Conservation (phyloP, 2,329 filamentous ascomycete genomes). For the Stenocarpella maydis region DNA sequence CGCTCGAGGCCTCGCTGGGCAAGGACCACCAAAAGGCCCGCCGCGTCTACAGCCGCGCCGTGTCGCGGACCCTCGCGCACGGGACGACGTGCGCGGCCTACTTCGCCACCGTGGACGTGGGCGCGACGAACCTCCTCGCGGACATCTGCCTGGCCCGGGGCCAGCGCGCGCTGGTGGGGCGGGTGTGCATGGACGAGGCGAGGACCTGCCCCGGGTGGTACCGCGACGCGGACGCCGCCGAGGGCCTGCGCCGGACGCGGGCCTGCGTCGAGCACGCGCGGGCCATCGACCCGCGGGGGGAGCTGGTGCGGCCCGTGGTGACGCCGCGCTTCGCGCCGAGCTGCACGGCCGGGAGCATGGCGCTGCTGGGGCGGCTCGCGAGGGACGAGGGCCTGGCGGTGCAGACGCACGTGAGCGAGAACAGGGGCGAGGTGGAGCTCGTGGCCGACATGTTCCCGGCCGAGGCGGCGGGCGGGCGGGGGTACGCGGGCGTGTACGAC, state of each 20-base stretch:
- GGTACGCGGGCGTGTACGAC: constrained; percentile 85
- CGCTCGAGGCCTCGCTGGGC: constrained; percentile 79
- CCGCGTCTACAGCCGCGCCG: constrained; percentile 78
- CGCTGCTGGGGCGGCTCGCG: constrained; percentile 70
- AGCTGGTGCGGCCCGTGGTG: constrained; percentile 79
- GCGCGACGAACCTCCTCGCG: constrained; percentile 89
- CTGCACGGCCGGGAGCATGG: constrained; percentile 68
- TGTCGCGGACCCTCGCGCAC: constrained; percentile 82
- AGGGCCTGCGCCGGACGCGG: constrained; percentile 63
- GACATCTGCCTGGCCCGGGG: constrained; percentile 81
- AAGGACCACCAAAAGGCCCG: constrained; percentile 67
- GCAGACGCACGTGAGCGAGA: constrained; percentile 93
- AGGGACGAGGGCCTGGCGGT: constrained; percentile 69
- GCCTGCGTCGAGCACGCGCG: constrained; percentile 71
- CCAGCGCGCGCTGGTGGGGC: constrained; percentile 89
- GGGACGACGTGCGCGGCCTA: constrained; percentile 96
- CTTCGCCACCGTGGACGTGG: constrained; percentile 88
- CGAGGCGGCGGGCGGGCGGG: constrained; percentile 41
- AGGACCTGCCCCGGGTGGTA: constrained; percentile 78
- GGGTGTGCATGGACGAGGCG: constrained; percentile 90
- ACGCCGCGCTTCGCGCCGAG: constrained; percentile 76
- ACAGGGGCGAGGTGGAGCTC: constrained; percentile 74
- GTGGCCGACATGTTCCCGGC: constrained; percentile 75
- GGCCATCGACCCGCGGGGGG: constrained; percentile 69
- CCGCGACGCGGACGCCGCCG: constrained; percentile 72